Base-by-base conservation (phyloP, 768 basidiomycete genomes). In the Leccinum disarticulatum region DNA sequence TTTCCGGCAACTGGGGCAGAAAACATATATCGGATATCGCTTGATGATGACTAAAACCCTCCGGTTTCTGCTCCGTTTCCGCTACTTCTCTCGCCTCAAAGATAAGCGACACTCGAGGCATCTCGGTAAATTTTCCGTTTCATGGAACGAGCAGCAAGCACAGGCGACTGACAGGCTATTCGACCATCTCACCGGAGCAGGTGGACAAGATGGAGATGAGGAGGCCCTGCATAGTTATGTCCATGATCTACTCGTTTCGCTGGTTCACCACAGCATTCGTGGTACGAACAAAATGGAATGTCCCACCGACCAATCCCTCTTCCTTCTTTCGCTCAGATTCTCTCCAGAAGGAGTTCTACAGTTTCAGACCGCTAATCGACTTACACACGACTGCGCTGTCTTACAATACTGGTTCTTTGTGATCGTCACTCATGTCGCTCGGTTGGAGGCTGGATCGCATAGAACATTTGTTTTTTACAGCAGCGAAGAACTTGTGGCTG, bases 241-340 rank as follows among this genome's bases (percentile, higher is more conserved):
- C 4, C 46, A 58, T 19, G 13, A 54, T 1, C 10, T 59, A 3
- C 35, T 59, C 0, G 35, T 59, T 9, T 38, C 13, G 8, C n/a
- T 59, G 17, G 58, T 59, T 1, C 35, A 54, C 8, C 52, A 59
- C 4, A 27, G 49, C 25, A 59, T 59, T 6, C 35, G 25, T 49
- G 47, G 14, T 1, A 38, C 47, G 0, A 3, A 27, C n/a, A 59
- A 59, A 19, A 59, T 59, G 47, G 58, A 59, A 6, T 59, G 58
- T 9, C 58, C 28, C 11, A 58, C 52, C 1, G 35, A 54, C 19
- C 30, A 48, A n/a, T 48, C 17, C 10, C 52, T 58, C 2, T 58
- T 58, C 30, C 25, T 53, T 2, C 31, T 35, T 3, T 58, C 52
- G 2, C 31, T 58, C 2, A 53, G 33, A 6, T 7, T 14, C 28